Base-by-base conservation (phyloP, 2,329 filamentous ascomycete species). In the Sporothrix protearum region DNA sequence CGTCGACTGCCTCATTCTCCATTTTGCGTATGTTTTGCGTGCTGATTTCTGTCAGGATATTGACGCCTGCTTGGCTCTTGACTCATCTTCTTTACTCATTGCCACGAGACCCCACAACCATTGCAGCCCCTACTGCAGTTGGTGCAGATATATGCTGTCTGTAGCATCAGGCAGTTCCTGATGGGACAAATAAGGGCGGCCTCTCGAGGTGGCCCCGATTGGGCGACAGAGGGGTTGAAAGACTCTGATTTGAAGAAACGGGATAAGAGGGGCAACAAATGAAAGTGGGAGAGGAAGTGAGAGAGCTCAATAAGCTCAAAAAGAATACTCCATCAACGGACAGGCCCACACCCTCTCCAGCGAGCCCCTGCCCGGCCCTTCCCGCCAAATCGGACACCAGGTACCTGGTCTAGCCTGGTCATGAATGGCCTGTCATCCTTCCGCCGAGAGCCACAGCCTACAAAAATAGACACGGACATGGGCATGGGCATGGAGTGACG, bases 341-440 rank as follows among this genome's bases (percentile, higher is more conserved):
- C 4, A 33, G 53, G 25, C 25, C 53, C 57, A 22, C 57, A 39
- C 33, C 57, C n/a, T 14, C 33, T 12, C n/a, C 19, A 6, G 19
- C 57, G 33, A 61, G 14, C n/a, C 57, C 57, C n/a, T 61, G 33
- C n/a, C 33, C 57, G 57, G 57, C 57, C 42, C 33, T 42, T 61
- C 19, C 57, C 57, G 57, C 57, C 57, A 8, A 14, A 39, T 61
- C 33, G 33, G 28, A 36, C 55, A 33, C 57, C 33, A 42, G 33
- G 19, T 3, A 36, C 30, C 55, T 59, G 55, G 57, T 61, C 30
- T 39, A 12, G 57, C 8, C 19, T 39, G 30, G 30, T 39, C 30
- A 16, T 33, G 25, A 6, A 28, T 14, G 25, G 3, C 10, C 16
- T 61, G 57, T 61, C 57, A 61, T 61, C 57, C 16, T 61, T 19